Evolutionary conservation across 352 stramenopile species (phyloP), one percentile per base, ranked within the genome.

Genomic region (Pythium plurisporium): DNA sequence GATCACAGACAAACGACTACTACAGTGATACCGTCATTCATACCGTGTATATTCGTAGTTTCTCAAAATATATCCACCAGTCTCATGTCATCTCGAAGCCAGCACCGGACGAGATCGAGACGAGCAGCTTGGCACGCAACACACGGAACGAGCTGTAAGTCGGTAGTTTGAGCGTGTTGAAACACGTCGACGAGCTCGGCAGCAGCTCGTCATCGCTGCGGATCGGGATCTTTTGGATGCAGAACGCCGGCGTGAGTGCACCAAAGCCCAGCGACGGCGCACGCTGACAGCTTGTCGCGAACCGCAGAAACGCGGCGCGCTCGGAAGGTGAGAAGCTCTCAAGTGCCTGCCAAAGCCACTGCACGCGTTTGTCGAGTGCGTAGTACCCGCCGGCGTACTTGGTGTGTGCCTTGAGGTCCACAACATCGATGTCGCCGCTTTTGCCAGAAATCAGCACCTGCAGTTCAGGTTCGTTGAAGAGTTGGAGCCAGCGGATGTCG

Each of bases 131-230:
- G 22, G 91, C 73, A 26, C 80, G 77, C 59, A 99, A 69, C 48
- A 97, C 80, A 52, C 96, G 97, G 68, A 97, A 91, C 38, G 78
- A 96, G 43, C 86, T 96, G 73, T 99, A 99, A 22, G 94, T 98
- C 25, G 96, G 96, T 33, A 99, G 82, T 70, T 99, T 99, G 50
- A 99, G 79, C 15, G 83, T 96, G 73, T 99, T 99, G 74, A 99
- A 98, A 76, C 96, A 99, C 50, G 96, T 99, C 19, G 83, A 96
- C 1, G 96, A 93, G 43, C 86, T 90, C 15, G 95, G 94, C 29
- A 99, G 81, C 46, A 96, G 71, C 48, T 96, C 89, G 40, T 93
- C 70, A 64, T 96, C 81, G 47, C 55, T 45, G 31, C 68, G 67
- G 43, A 91, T 85, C 15, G 68, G 41, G 44, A 89, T 73, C 49